Evolutionary conservation across 2,329 filamentous ascomycete genomes (phyloP), one percentile per base, ranked within the genome.

Genomic region (Trichocomaceae sp.): DNA sequence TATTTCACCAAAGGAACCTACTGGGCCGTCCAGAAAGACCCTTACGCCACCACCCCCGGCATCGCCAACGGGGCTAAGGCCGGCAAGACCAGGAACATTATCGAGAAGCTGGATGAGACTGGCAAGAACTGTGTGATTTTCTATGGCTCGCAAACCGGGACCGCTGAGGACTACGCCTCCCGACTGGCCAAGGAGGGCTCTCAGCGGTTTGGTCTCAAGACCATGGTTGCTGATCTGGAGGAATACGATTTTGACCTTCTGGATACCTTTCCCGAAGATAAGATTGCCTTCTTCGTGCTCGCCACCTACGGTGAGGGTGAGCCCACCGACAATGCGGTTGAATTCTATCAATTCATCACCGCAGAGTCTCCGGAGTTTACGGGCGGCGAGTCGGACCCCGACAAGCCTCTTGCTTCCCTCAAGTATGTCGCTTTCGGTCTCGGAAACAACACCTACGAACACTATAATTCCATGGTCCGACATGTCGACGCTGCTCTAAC

Each of bases 381-480:
- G 62, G 83, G 90, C 66, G 82, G 84, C 64, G 76, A 71, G 53
- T 67, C 72, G 45, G 71, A 72, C 15, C 81, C 82, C 46, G 87
- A 92, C 20, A 81, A 86, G 59, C 82, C 92, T 49, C 83, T 99
- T 53, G 79, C 76, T 50, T 91, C 89, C 66, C 82, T 99, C 68
- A 92, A 91, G 72, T 99, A 91, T 69, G 90, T 99, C 66, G 83
- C 90, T 55, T 99, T 99, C 66, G 93, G 93, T 66, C 84, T 99
- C 39, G 93, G 93, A 62, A 99, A 99, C 80, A 99, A 97, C 79
- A 97, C 93, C 26, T 99, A 99, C 71, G 93, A 99, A 71, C 93
- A 99, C 79, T 99, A 96, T 81, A 99, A 99, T 77, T 87, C 87
- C 51, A 96, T 99, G 90, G 91, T 99, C 58, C 90, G 92, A 71